These are phyloP conservation scores for Aureobasidium pullulans DNA, from an alignment of 2,329 filamentous ascomycete species.

Conservation along the genomic window DNA sequence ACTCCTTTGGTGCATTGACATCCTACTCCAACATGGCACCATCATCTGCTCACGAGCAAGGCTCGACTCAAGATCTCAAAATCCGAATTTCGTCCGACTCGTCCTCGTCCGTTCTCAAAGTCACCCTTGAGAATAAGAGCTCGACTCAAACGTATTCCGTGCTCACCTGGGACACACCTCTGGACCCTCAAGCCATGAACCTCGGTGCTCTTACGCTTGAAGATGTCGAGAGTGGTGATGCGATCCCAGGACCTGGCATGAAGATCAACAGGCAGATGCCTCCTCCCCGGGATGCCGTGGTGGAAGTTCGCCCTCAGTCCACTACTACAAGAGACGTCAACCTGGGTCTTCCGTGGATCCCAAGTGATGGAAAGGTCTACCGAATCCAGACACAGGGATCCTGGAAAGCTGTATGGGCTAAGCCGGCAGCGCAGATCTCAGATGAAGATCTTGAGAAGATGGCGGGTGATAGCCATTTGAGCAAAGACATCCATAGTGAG, in stretches of 20 bases:
- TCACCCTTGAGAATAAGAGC: conserved; percentile 31
- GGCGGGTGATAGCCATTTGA: conserved; percentile 11
- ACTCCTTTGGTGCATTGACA: not conserved
- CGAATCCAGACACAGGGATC: conserved; percentile 29
- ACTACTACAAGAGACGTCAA: conserved; percentile 29
- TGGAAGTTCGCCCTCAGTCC: conserved; percentile 29
- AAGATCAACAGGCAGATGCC: conserved; percentile 33
- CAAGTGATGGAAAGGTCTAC: conserved; percentile 29
- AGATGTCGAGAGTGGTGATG: conserved; percentile 23
- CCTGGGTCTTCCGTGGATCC: conserved; percentile 32
- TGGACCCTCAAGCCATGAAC: conserved; percentile 32
- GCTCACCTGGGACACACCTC: conserved; percentile 34
- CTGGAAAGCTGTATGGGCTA: conserved; percentile 30
- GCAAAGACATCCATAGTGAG: not conserved
- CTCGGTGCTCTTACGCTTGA: conserved; percentile 31
- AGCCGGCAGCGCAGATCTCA: conserved; percentile 15
- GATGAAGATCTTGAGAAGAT: conserved; percentile 19
- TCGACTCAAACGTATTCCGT: conserved; percentile 29
- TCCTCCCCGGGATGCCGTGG: conserved; percentile 28
- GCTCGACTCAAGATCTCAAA: not conserved
- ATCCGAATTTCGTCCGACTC: conserved; percentile 7
- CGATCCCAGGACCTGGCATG: conserved; percentile 25
- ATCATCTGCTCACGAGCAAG: not conserved
- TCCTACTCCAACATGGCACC: not conserved
- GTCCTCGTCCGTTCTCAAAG: conserved; percentile 21